Conservation (phyloP, 371 early-diverging fungal genomes). For the Saksenaea oblongispora region DNA sequence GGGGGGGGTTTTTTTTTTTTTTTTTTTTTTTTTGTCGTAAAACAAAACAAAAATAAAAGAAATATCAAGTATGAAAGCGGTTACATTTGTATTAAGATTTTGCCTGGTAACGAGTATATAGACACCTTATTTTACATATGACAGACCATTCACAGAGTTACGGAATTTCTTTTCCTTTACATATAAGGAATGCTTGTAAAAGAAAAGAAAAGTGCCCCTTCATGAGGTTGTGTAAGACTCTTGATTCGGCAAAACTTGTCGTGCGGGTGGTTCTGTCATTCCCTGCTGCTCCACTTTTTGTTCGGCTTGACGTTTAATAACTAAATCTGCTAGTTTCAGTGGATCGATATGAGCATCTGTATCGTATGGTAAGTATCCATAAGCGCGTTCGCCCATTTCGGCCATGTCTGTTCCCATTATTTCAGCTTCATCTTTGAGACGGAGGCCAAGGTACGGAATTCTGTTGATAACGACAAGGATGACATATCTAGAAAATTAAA, state of each 20-base stretch:
- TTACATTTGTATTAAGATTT: conserved; percentile 1
- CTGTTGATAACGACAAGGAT: conserved; percentile 49
- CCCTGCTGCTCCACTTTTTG: neutral
- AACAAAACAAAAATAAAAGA: neutral
- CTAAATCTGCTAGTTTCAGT: neutral
- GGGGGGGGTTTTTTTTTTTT: neutral
- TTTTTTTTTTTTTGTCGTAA: neutral
- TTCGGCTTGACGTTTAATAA: conserved; percentile 4
- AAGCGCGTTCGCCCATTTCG: conserved; percentile 67
- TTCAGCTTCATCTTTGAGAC: conserved; percentile 58
- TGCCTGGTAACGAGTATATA: neutral
- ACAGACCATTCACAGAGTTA: neutral
- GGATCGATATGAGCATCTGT: conserved; percentile 9
- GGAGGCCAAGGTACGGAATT: conserved; percentile 50
- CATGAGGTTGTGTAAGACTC: neutral
- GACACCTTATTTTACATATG: neutral
- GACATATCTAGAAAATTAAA: conserved; percentile 23
- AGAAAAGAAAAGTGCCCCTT: neutral
- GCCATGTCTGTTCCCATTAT: conserved; percentile 56
- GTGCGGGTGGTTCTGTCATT: neutral
- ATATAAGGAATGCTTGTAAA: neutral
- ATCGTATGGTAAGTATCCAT: conserved; percentile 42
- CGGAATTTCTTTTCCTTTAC: neutral
- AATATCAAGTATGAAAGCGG: neutral
- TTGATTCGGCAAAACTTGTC: neutral